Conservation (phyloP, 768 basidiomycete genomes). For the Heimioporus sp. region DNA sequence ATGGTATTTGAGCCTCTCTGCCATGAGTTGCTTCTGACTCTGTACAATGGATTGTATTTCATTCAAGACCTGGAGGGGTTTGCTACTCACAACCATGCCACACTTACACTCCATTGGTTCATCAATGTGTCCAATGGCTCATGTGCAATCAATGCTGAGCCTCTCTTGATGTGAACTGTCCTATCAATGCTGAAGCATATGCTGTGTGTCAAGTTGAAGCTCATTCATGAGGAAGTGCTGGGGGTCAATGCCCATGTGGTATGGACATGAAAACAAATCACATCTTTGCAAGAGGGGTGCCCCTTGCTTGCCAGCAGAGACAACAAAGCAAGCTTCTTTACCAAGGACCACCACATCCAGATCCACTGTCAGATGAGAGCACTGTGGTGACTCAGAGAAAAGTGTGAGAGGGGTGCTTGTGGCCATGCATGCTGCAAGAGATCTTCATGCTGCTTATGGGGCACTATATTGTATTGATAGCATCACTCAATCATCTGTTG, state of each 20-base stretch:
- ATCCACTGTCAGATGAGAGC: slow-evolving; percentile 86
- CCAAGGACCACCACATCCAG: slow-evolving; percentile 93
- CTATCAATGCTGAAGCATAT: slow-evolving; percentile 80
- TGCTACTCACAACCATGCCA: slow-evolving; percentile 79
- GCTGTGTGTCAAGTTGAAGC: slow-evolving; percentile 75
- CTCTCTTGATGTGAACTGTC: slow-evolving; percentile 60
- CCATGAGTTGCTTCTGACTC: slow-evolving; percentile 75
- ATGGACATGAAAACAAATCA: slow-evolving; percentile 55
- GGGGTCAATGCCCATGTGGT: slow-evolving; percentile 77
- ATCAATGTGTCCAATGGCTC: slow-evolving; percentile 45
- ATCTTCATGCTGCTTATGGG: slow-evolving; percentile 86
- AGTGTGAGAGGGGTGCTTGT: slow-evolving; percentile 62
- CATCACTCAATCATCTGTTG: slow-evolving; percentile 76
- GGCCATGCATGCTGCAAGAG: slow-evolving; percentile 70
- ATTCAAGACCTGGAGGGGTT: slow-evolving; percentile 90
- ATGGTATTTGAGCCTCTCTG: slow-evolving; percentile 47
- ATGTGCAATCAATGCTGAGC: slow-evolving; percentile 44
- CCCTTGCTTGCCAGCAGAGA: slow-evolving; percentile 83
- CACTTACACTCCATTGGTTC: slow-evolving; percentile 74
- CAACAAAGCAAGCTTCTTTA: slow-evolving; percentile 95
- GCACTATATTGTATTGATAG: slow-evolving; percentile 67
- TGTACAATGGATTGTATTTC: slow-evolving; percentile 82
- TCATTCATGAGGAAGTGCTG: slow-evolving; percentile 84
- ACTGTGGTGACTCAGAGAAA: slow-evolving; percentile 78
- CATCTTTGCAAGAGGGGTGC: slow-evolving; percentile 73